Base-by-base conservation (phyloP, 371 early-diverging fungal genomes). In the Mucor circinelloides region DNA sequence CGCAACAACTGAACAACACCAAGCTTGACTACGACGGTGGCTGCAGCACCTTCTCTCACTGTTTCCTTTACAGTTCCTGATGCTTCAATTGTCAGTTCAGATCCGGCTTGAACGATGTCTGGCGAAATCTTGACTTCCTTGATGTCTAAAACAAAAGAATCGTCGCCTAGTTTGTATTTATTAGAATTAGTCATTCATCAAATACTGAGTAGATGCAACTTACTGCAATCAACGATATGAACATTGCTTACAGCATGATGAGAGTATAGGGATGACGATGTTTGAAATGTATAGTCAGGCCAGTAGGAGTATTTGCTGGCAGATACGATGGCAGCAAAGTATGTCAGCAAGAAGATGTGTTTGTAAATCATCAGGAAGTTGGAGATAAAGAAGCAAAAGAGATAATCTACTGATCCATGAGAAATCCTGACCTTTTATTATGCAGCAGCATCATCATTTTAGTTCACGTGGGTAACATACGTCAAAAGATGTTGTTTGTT, bases 21-120 rank as follows among this genome's bases (percentile, higher is more conserved):
- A 9, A 72, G 13, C 23, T 72, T 72, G n/a, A 72, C 72, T 1
- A 12, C 12, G 1, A 72, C 66, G 8, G 58, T 28, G 3, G 72
- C 72, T 3, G 7, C 15, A 1, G 72, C 32, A 12, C 72, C 72
- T 6, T 40, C 8, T 17, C 9, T 2, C 15, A 72, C 58, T 0
- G 36, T 19, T 15, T 52, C 40, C 17, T 30, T 23, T 13, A 72
- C 6, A 31, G 42, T 42, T 4, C 72, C 72, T 6, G n/a, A 21
- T 12, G 68, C 68, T n/a, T 52, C 30, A 15, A 72, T 58, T 25
- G 56, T 68, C 9, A 72, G 9, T 8, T 72, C 58, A 12, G 40
- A 62, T 31, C 72, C 72, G 12, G 69, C 58, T 6, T 42, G 31
- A 31, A 72, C 54, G 13, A 65, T 5, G 2, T 68, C 66, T 15